Evolutionary conservation across 306 rosid species (phyloP).

Genomic region (Cicer pinnatifidum): DNA sequence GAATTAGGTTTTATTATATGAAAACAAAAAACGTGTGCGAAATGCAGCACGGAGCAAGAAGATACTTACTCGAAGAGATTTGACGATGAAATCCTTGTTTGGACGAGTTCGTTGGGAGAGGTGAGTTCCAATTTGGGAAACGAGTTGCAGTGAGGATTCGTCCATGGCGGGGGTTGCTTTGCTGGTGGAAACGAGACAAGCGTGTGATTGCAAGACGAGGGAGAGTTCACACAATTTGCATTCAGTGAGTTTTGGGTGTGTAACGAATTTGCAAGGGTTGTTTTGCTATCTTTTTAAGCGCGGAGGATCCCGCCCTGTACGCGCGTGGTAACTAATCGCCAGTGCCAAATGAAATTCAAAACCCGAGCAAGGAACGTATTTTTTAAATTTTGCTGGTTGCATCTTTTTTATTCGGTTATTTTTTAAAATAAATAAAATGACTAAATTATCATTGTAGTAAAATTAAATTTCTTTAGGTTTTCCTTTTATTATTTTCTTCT

Average conservation of each 20-base stretch:
- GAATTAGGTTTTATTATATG: neutral
- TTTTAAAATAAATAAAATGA: no score
- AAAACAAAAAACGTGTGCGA: neutral
- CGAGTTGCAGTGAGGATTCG: constrained; percentile 54
- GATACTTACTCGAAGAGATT: constrained; percentile 67
- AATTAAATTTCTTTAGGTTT: no score
- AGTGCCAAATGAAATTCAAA: neutral
- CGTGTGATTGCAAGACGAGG: neutral
- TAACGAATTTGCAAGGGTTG: neutral
- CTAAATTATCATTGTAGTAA: no score
- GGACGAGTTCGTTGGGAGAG: constrained; percentile 65
- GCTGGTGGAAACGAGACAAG: neutral
- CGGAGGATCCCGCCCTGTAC: constrained; percentile 53
- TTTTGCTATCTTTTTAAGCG: constrained; percentile 21
- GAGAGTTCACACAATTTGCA: neutral
- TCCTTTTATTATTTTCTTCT: no score
- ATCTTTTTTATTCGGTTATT: no score
- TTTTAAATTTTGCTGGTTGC: no score
- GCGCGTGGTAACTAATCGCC: constrained; percentile 46
- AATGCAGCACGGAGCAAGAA: neutral
- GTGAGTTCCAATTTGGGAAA: constrained; percentile 63
- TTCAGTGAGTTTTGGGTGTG: neutral
- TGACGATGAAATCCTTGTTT: constrained; percentile 70
- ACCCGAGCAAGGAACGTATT: neutral
- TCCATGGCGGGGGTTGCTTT: constrained; percentile 48